Base-by-base conservation (phyloP, 495 filamentous ascomycete species). In the Chaetomium fimeti region DNA sequence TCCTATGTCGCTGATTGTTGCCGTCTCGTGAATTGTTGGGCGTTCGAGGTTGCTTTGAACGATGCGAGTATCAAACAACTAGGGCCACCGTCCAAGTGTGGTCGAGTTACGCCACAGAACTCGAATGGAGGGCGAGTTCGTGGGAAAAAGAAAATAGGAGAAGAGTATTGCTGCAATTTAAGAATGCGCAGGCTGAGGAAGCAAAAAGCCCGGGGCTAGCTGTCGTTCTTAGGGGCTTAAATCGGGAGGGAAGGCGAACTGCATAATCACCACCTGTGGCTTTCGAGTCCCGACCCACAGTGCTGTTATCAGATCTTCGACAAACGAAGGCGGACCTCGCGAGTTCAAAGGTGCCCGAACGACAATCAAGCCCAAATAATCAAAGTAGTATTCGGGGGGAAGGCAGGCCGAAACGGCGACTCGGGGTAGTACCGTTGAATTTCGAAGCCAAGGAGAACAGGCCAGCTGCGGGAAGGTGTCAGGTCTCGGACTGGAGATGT, bases 231-330 rank as follows among this genome's bases (percentile, higher is more conserved):
- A 13, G 22, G 47, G 48, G 24, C 6, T 24, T 5, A 6, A 18
- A 52, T 15, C 12, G 27, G 5, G 27, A 48, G 22, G 52, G 20
- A 53, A 43, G 55, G 61, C 29, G 29, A 54, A 38, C 36, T 59
- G 60, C n/a, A 47, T 42, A 40, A 63, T 52, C 53, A 12, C 25
- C 24, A 40, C 8, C 32, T 11, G 32, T 18, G 40, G 16, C 11
- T 36, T 36, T 36, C 9, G 32, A 36, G 32, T 32, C 53, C 57
- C 61, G 25, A 56, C 55, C 64, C 64, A 69, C 67, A 45, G 42
- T 25, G 43, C 13, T 5, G 57, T 69, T 69, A 69, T 69, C 67
- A 61, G 67, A 69, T 69, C 64, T 29, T 56, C 55, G 55, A 58
- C 49, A 48, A 51, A 55, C 57, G 53, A 25, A 56, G 22, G n/a